Evolutionary conservation across 2,329 filamentous ascomycete genomes (phyloP).

Genomic region (Botrytis elliptica): DNA sequence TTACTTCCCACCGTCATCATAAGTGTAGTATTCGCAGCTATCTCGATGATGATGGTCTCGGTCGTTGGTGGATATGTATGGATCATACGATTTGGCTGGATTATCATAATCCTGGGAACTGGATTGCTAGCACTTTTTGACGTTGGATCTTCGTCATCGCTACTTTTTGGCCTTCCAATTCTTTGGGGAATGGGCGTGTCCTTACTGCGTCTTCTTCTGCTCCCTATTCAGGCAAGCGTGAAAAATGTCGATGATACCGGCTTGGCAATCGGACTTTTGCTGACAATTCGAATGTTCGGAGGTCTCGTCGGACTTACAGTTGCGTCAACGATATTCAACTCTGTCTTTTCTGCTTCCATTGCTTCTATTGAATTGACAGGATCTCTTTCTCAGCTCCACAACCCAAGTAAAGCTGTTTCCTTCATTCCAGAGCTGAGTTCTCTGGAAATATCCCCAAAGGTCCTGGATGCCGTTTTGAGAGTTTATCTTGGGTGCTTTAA

Average conservation of each 20-base stretch:
- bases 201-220: background rate
- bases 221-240: slow-evolving; percentile 41
- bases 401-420: background rate
- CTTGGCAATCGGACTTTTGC: slow-evolving; percentile 40
- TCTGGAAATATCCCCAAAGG: background rate
- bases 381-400: background rate
- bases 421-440: background rate
- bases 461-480: background rate
- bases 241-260: slow-evolving; percentile 40
- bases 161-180: background rate
- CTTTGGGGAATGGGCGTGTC: background rate
- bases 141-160: background rate
- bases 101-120: background rate
- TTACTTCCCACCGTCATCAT: background rate
- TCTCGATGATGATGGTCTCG: background rate
- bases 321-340: slow-evolving; percentile 40
- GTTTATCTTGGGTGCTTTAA: background rate
- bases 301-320: slow-evolving; percentile 42
- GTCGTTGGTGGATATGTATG: background rate
- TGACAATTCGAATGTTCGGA: slow-evolving; percentile 42
- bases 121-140: background rate
- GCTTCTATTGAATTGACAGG: background rate
- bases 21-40: background rate
- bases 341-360: slow-evolving; percentile 30
- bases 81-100: background rate